phyloP scores from a whole-genome alignment of 371 early-diverging fungal species.

The Nosema muscidifuracis region DNA sequence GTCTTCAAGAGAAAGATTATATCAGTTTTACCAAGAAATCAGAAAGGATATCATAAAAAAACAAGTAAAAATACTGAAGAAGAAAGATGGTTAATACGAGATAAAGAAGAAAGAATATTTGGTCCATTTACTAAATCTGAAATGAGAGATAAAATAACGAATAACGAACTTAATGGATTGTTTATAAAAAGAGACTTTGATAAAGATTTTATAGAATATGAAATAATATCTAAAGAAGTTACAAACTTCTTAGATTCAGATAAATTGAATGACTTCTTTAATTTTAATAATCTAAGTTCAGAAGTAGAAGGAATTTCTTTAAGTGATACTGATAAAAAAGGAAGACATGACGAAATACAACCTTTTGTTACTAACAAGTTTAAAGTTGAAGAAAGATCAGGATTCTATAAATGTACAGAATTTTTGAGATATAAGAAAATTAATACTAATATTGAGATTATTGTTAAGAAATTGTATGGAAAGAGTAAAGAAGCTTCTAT shows the following conservation, averaged over 20 bases:
- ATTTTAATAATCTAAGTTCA: neutral
- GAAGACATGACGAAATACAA: neutral
- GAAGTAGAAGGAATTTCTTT: neutral
- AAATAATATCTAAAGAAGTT: conserved; percentile 17
- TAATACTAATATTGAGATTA: conserved; percentile 11
- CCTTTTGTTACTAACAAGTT: neutral
- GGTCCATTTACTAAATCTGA: conserved; percentile 50
- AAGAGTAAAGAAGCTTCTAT: conserved; percentile 30
- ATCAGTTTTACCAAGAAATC: neutral
- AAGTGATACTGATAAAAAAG: neutral
- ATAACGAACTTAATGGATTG: neutral
- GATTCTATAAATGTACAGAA: conserved; percentile 5
- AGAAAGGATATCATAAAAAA: conserved; percentile 27
- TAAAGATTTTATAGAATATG: conserved; percentile 42
- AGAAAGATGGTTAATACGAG: conserved; percentile 35
- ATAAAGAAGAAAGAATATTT: neutral
- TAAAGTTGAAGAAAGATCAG: neutral
- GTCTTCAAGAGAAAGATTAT: conserved; percentile 28
- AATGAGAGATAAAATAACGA: conserved; percentile 9
- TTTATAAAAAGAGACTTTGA: conserved; percentile 51
- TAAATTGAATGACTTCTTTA: conserved; percentile 30
- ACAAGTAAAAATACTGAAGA: conserved; percentile 16
- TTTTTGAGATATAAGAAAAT: conserved; percentile 28
- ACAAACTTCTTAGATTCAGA: conserved; percentile 25
- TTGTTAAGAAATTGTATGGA: conserved; percentile 38